Percentiles rank a stretch among this genome's conserved stretches.
Evolutionary conservation across 192 early-diverging fungal genomes (phyloP).

Genomic region (Backusella circina): DNA sequence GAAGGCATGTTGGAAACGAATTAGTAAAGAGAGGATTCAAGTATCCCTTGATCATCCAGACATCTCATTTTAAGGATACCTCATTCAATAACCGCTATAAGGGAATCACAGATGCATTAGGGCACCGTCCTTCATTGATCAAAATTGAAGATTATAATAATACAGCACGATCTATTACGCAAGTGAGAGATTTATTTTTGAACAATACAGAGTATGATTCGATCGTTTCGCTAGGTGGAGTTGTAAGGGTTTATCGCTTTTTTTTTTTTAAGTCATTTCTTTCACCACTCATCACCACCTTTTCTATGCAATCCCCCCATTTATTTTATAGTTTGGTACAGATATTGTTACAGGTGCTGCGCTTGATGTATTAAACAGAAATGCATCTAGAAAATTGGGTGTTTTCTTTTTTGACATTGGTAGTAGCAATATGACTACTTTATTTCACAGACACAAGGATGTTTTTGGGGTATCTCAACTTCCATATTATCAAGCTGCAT

Average conservation of each 20-base stretch:
- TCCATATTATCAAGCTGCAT: constrained; percentile 21
- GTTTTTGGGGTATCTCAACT: constrained; percentile 14
- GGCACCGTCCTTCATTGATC: background rate
- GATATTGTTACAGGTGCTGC: background rate
- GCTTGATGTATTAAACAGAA: background rate
- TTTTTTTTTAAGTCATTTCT: background rate
- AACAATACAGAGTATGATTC: background rate
- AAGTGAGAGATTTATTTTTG: background rate
- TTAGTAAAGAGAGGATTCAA: background rate
- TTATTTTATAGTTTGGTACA: constrained; percentile 6
- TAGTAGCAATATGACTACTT: background rate
- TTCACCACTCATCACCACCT: background rate
- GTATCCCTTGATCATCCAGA: background rate
- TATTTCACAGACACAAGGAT: background rate
- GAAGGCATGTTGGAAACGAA: background rate
- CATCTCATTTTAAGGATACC: background rate
- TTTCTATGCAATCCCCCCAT: background rate
- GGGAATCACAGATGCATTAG: background rate
- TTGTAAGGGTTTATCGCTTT: background rate
- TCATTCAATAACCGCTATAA: background rate
- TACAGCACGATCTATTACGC: background rate
- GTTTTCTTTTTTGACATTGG: constrained; percentile 15
- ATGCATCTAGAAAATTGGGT: background rate
- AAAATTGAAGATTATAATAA: background rate
- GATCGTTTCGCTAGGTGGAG: constrained; percentile 12